A percentile compares a stretch with the other conserved stretches of the same genome.
Conservation (phyloP, 176 grass and related monocot species). For the Themeda triandra region DNA sequence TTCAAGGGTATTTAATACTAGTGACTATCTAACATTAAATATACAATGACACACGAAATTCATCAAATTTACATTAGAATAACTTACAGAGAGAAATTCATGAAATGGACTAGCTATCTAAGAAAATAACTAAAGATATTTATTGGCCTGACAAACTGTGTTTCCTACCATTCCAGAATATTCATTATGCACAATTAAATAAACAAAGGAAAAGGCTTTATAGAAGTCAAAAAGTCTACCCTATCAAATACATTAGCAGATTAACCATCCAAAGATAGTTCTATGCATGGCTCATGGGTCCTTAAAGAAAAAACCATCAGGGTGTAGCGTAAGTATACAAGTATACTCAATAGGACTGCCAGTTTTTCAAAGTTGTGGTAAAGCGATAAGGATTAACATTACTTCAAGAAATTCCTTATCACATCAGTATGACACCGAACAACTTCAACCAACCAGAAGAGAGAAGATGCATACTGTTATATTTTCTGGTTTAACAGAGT, state of each 20-base stretch:
- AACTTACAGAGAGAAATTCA: too few relatives aligned
- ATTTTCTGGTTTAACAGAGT: conserved; percentile 75
- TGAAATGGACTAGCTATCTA: too few relatives aligned
- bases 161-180: neutral
- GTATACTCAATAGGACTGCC: neutral
- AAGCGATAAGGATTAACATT: neutral
- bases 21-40: neutral
- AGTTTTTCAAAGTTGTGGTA: neutral
- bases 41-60: neutral
- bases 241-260: neutral
- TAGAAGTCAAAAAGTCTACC: neutral
- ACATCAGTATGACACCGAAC: neutral
- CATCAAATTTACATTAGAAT: neutral
- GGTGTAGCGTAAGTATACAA: neutral
- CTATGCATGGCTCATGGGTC: neutral
- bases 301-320: neutral
- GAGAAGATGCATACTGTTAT: conserved; percentile 58
- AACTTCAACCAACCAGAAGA: neutral
- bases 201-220: neutral
- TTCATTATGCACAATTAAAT: neutral
- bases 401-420: neutral
- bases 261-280: conserved; percentile 12
- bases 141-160: neutral
- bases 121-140: neutral
- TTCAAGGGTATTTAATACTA: neutral